Conservation (phyloP, 495 filamentous ascomycete genomes). For the Penicillium macrosclerotiorum region DNA sequence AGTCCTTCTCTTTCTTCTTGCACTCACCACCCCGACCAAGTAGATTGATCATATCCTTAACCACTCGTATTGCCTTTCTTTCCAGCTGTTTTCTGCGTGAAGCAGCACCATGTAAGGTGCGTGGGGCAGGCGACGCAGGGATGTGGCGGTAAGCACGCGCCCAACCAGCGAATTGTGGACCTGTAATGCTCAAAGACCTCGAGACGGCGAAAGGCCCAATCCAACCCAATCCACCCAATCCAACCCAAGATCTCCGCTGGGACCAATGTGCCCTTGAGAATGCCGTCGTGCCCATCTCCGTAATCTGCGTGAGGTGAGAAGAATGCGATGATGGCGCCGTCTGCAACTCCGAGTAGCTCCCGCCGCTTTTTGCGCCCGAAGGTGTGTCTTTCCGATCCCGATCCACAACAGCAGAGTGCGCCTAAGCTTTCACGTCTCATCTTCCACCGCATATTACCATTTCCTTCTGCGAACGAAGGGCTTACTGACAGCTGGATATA, state of each 20-base stretch:
- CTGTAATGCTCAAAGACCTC: conserved; percentile 4
- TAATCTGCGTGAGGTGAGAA: no score
- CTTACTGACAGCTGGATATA: conserved; percentile 20
- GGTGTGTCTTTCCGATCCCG: conserved; percentile 27
- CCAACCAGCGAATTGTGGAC: conserved; percentile 7
- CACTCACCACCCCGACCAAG: no score
- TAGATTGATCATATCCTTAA: no score
- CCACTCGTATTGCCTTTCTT: no score
- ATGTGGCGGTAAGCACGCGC: conserved; percentile 12
- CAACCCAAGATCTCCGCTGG: neutral
- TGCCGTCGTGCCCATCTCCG: conserved; percentile 8
- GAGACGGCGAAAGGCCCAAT: conserved; percentile 4
- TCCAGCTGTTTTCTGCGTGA: no score
- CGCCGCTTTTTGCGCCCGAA: conserved; percentile 41
- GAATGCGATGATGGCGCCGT: conserved; percentile 33
- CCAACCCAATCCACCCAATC: neutral
- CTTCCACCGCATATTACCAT: no score
- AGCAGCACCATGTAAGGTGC: conserved; percentile 5
- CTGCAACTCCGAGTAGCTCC: conserved; percentile 37
- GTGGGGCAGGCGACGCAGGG: conserved; percentile 5
- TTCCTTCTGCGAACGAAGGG: no score
- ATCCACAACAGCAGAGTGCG: neutral
- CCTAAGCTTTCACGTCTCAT: no score
- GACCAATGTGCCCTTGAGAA: conserved; percentile 4
- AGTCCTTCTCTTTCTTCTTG: no score